phyloP scores from a whole-genome alignment of 306 rosid genomes.

The Cucurbita moschata region DNA sequence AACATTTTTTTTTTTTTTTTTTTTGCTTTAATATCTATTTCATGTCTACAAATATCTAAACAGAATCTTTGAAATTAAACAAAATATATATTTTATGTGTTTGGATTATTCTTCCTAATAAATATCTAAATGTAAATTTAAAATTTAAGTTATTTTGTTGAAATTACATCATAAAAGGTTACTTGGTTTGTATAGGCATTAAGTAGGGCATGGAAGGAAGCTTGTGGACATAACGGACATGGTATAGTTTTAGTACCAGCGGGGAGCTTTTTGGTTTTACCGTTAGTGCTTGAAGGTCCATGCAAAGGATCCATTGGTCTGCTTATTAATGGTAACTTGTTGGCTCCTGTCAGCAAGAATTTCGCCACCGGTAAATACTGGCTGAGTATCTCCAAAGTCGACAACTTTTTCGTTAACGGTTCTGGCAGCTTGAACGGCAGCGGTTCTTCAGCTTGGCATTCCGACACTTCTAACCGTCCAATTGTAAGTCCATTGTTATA shows the following conservation, averaged over 20 bases:
- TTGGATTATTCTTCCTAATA: too few species aligned
- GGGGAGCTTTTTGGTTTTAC: conserved; percentile 9
- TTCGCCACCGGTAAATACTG: conserved; percentile 3
- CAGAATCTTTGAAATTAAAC: too few species aligned
- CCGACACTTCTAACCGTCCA: background rate
- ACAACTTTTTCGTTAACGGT: conserved; percentile 6
- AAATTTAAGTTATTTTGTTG: too few species aligned
- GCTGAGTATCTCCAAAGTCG: conserved; percentile 11
- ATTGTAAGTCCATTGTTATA: conserved; percentile 2
- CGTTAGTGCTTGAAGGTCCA: conserved; percentile 6
- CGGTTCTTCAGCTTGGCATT: conserved; percentile 20
- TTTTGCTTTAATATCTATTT: too few species aligned
- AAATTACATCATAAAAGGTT: too few species aligned
- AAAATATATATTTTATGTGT: too few species aligned
- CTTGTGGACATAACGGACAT: conserved; percentile 7
- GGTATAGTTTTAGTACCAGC: conserved; percentile 12
- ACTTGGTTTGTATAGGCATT: conserved; percentile 7
- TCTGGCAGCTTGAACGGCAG: conserved; percentile 18
- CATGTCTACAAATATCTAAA: too few species aligned
- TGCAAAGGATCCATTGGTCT: conserved; percentile 13
- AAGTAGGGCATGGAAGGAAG: conserved; percentile 11
- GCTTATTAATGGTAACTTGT: conserved; percentile 1
- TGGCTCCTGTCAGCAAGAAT: background rate
- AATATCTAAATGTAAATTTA: too few species aligned
- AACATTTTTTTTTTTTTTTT: too few species aligned